phyloP scores from a whole-genome alignment of 2,329 filamentous ascomycete species.

The Aspergillus fructus region DNA sequence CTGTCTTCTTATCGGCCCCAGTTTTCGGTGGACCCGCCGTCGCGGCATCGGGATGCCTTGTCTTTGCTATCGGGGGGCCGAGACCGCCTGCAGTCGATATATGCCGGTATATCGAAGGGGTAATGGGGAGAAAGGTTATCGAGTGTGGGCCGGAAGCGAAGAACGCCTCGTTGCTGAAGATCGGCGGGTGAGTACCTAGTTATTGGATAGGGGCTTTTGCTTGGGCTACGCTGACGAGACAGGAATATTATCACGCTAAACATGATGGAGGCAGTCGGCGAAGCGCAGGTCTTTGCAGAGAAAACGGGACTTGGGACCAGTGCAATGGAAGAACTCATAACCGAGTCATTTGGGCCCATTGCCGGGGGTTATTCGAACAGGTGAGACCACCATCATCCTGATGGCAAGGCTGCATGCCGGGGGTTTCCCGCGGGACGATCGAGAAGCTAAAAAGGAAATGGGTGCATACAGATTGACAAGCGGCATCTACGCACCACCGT shows the following conservation, averaged over 20 bases:
- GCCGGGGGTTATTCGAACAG: slow-evolving; percentile 44
- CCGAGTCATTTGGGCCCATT: slow-evolving; percentile 45
- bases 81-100: slow-evolving; percentile 29
- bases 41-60: slow-evolving; percentile 45
- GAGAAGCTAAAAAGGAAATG: neutral
- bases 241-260: slow-evolving; percentile 45
- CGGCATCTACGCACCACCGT: slow-evolving; percentile 42
- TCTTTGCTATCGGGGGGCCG: slow-evolving; percentile 45
- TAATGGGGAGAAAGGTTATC: slow-evolving; percentile 45
- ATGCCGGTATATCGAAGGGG: slow-evolving; percentile 42
- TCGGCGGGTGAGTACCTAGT: slow-evolving; percentile 36
- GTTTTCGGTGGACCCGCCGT: slow-evolving; percentile 47
- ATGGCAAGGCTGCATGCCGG: too few species aligned
- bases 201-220: too few species aligned
- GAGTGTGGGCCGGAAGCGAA: slow-evolving; percentile 43
- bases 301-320: slow-evolving; percentile 44
- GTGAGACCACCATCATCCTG: slow-evolving; percentile 15
- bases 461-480: slow-evolving; percentile 36
- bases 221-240: too few species aligned
- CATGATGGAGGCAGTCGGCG: slow-evolving; percentile 47
- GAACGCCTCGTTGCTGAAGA: slow-evolving; percentile 45
- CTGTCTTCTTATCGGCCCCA: slow-evolving; percentile 41
- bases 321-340: slow-evolving; percentile 44
- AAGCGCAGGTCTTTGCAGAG: slow-evolving; percentile 49
- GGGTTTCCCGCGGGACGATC: neutral